Evolutionary conservation across 169 alveolate genomes (phyloP).

Genomic region (Cystoisospora suis): DNA sequence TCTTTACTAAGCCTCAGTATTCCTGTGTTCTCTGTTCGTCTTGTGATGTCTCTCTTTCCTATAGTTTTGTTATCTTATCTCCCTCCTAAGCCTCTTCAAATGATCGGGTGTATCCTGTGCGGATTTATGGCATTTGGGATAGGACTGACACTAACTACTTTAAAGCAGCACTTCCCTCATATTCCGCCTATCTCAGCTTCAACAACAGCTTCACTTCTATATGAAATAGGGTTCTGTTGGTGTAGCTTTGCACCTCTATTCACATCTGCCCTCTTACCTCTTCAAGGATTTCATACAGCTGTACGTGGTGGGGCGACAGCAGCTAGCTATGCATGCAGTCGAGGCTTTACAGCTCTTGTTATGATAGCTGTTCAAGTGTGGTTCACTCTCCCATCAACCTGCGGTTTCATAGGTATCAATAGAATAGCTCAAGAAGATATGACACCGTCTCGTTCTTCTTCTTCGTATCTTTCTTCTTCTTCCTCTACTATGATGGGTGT

Average conservation of each 20-base stretch:
- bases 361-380: slow-evolving; percentile 4
- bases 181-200: slow-evolving; percentile 41
- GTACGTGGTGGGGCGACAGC: slow-evolving; percentile 42
- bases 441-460: background rate
- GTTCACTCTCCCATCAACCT: background rate
- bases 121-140: slow-evolving; percentile 36
- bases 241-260: slow-evolving; percentile 4
- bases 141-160: slow-evolving; percentile 5
- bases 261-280: slow-evolving; percentile 29
- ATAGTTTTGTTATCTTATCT: background rate
- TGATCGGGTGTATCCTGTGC: slow-evolving; percentile 20
- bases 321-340: slow-evolving; percentile 25
- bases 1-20: too few relatives aligned
- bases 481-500: background rate
- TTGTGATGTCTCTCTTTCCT: background rate
- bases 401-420: background rate
- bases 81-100: slow-evolving; percentile 42
- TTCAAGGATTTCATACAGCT: slow-evolving; percentile 44
- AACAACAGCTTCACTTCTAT: slow-evolving; percentile 39
- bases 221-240: slow-evolving; percentile 17
- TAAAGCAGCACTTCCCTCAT: background rate
- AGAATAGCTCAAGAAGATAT: background rate
- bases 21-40: slow-evolving; percentile 30
- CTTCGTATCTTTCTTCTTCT: background rate
- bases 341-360: background rate